Conservation (phyloP, 495 filamentous ascomycete species). For the Xylaria bambusicola region DNA sequence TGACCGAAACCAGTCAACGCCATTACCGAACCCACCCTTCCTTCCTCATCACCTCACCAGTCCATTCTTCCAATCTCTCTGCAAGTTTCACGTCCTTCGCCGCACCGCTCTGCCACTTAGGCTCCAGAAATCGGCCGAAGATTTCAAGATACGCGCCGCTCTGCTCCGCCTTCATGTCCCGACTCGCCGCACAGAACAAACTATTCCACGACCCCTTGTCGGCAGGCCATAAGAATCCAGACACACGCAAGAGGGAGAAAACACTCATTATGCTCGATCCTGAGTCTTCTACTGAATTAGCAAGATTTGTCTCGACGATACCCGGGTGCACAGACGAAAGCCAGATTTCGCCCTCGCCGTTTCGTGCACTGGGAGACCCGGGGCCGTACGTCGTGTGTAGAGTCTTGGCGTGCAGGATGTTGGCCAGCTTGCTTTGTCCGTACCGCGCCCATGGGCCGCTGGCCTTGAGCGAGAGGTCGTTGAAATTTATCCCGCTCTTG, state of each 20-base stretch:
- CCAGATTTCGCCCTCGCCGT: slow-evolving; percentile 42
- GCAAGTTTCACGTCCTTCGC: slow-evolving; percentile 32
- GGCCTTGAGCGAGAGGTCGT: slow-evolving; percentile 21
- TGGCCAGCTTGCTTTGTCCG: slow-evolving; percentile 49
- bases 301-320: slow-evolving; percentile 41
- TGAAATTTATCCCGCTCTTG: slow-evolving; percentile 36
- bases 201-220: slow-evolving; percentile 45
- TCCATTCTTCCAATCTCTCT: slow-evolving; percentile 33
- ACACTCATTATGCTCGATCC: slow-evolving; percentile 22
- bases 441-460: slow-evolving; percentile 39
- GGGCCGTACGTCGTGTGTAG: slow-evolving; percentile 41
- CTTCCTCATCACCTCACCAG: slow-evolving; percentile 28
- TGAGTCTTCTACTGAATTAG: slow-evolving; percentile 18
- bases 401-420: slow-evolving; percentile 41
- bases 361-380: slow-evolving; percentile 27
- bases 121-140: slow-evolving; percentile 31
- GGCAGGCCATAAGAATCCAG: slow-evolving; percentile 30
- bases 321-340: slow-evolving; percentile 47
- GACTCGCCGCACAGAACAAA: slow-evolving; percentile 45
- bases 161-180: slow-evolving; percentile 39
- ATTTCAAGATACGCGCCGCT: slow-evolving; percentile 40
- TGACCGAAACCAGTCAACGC: slow-evolving; percentile 22
- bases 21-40: slow-evolving; percentile 26
- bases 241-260: slow-evolving; percentile 25
- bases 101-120: slow-evolving; percentile 33